Percentiles rank a stretch among this genome's conserved stretches.
phyloP scores from a whole-genome alignment of 352 stramenopile genomes.

The Pythium apleroticum region DNA sequence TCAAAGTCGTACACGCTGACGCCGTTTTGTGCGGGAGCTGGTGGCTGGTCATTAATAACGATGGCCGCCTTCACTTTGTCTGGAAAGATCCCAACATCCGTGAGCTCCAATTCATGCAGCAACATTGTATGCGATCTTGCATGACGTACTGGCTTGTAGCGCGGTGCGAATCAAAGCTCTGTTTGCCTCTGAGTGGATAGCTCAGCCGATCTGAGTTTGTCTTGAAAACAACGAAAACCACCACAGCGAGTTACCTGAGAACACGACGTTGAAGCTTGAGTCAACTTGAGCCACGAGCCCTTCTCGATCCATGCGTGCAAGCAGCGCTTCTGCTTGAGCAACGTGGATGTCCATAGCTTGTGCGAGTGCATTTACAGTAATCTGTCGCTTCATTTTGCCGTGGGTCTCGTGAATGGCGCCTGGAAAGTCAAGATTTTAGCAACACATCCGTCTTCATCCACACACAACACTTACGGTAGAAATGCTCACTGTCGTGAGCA shows the following conservation, averaged over 20 bases:
- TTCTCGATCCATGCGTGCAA: constrained; percentile 40
- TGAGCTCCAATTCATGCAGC: neutral
- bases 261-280: constrained; percentile 29
- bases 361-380: constrained; percentile 25
- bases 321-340: constrained; percentile 24
- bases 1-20: constrained; percentile 22
- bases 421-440: constrained; percentile 11
- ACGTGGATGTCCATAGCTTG: constrained; percentile 18
- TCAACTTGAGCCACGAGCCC: constrained; percentile 26
- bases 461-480: constrained; percentile 17
- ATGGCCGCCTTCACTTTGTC: neutral
- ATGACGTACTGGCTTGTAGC: constrained; percentile 24
- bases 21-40: neutral
- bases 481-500: constrained; percentile 24
- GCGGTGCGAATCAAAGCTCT: constrained; percentile 28
- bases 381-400: constrained; percentile 34
- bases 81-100: neutral
- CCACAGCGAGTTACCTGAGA: constrained; percentile 25
- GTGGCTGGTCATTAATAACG: neutral
- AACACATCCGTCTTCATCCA: neutral
- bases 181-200: constrained; percentile 15
- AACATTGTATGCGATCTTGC: neutral
- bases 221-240: neutral
- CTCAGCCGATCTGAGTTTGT: neutral
- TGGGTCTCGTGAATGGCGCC: constrained; percentile 37